Evolutionary conservation across 352 stramenopile species (phyloP), one percentile per base, ranked within the genome.

Genomic region (Thraustochytrium sp.): DNA sequence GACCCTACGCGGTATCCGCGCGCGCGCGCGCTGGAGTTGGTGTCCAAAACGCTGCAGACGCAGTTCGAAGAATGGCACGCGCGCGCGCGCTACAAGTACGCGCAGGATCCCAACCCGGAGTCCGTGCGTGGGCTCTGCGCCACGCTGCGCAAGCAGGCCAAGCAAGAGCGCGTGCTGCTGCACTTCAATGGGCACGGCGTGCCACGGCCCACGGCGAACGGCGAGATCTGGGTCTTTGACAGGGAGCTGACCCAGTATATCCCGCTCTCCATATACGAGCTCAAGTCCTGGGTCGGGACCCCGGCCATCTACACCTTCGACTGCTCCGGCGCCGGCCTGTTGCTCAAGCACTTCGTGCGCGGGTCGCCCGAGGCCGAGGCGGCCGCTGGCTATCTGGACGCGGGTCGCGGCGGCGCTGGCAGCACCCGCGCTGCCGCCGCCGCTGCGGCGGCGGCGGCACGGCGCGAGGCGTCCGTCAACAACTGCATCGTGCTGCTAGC

Each of bases 101-200:
- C 92, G 2, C 87, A 99, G 36, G 97, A 99, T 86, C 97, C 97
- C 31, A 99, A 96, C 0, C 92, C 98, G 34, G 96, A 99, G 64
- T 93, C 98, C 64, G 94, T 98, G 26, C 92, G 95, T 80, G 89
- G 94, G 55, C 87, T 99, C 37, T 98, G 95, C 86, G 88, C 94
- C 21, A 93, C 91, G 23, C 91, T 98, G 86, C 89, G 97, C 34
- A 89, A 94, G 62, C 89, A 94, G 62, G 96, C 96, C 21, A 96
- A 96, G 82, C 85, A 40, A 36, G 59, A 86, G 34, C 90, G 97
- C 61, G 91, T 99, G 26, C 85, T 99, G 26, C 95, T 99, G 76
- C 97, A 99, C 89, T 99, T 99, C 90, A 99, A 99, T 89, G 97
- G 97, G 65, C 97, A 99, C 87, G 97, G 97, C 51, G 97, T 99